Conservation (phyloP, 2,329 filamentous ascomycete species). For the Penicillium crustosum region DNA sequence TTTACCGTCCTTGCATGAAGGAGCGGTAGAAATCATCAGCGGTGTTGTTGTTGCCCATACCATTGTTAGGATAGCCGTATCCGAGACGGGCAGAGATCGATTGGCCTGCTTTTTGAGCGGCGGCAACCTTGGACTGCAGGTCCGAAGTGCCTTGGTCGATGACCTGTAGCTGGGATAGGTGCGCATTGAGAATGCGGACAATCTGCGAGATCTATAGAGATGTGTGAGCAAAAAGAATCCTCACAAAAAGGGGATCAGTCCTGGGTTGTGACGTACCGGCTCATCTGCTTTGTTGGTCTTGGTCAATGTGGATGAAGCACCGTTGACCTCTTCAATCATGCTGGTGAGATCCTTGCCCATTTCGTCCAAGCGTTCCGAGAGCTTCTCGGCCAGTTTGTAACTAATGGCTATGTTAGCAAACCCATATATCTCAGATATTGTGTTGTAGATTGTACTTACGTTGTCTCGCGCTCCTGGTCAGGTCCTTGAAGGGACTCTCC, state of each 20-base stretch:
- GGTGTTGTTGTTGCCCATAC: slow-evolving; percentile 56
- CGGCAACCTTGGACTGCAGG: slow-evolving; percentile 76
- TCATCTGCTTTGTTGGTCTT: slow-evolving; percentile 87
- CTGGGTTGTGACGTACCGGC: slow-evolving; percentile 61
- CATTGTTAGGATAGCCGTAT: slow-evolving; percentile 37
- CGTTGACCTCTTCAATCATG: slow-evolving; percentile 98
- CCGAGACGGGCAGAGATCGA: slow-evolving; percentile 47
- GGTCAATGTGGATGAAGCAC: slow-evolving; percentile 81
- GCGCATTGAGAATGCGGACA: slow-evolving; percentile 89
- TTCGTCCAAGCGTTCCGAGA: slow-evolving; percentile 85
- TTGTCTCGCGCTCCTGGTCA: slow-evolving; percentile 92
- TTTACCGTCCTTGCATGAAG: slow-evolving; percentile 71
- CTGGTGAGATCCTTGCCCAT: slow-evolving; percentile 89
- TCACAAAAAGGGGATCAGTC: slow-evolving; percentile 16
- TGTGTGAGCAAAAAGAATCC: slow-evolving; percentile 12
- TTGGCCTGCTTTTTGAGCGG: slow-evolving; percentile 76
- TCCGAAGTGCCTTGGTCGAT: slow-evolving; percentile 84
- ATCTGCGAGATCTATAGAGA: slow-evolving; percentile 78
- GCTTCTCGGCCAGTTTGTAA: slow-evolving; percentile 89
- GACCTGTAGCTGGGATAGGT: slow-evolving; percentile 86
- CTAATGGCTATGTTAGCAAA: slow-evolving; percentile 38
- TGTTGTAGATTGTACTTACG: slow-evolving; percentile 52
- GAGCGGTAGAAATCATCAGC: slow-evolving; percentile 90
- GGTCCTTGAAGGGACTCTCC: slow-evolving; percentile 78
- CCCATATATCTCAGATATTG: background rate